Percentiles rank a stretch among this genome's conserved stretches.
Conservation (phyloP, 768 basidiomycete species). For the Antrodiella citrinella region DNA sequence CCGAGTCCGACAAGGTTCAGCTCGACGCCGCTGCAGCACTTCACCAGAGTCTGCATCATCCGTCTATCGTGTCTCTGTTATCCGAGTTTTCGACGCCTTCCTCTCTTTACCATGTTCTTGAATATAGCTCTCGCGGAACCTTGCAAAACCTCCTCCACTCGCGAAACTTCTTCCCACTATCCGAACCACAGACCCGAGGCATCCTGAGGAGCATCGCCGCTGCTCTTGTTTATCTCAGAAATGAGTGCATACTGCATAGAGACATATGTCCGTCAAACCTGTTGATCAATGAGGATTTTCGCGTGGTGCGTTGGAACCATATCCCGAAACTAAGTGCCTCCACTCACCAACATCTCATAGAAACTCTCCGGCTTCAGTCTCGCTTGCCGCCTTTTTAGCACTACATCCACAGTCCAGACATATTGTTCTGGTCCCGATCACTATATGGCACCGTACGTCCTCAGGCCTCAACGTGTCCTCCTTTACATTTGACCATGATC, state of each 20-base stretch:
- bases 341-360: constrained; percentile 21
- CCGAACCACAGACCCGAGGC: constrained; percentile 30
- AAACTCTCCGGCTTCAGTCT: constrained; percentile 37
- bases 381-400: constrained; percentile 24
- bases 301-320: constrained; percentile 27
- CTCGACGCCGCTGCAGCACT: no score
- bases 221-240: constrained; percentile 35
- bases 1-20: no score
- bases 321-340: neutral
- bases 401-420: constrained; percentile 13
- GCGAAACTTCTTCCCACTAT: constrained; percentile 16
- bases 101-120: constrained; percentile 32
- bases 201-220: constrained; percentile 32
- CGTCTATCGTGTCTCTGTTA: constrained; percentile 39
- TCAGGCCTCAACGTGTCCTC: neutral
- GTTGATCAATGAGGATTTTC: constrained; percentile 30
- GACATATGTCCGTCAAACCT: constrained; percentile 33
- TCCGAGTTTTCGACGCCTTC: constrained; percentile 28
- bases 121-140: constrained; percentile 36
- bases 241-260: constrained; percentile 35
- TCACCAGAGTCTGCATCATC: constrained; percentile 40
- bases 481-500: neutral
- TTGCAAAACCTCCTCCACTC: constrained; percentile 25
- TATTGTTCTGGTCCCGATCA: constrained; percentile 18
- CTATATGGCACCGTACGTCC: constrained; percentile 35